Percentiles rank a stretch among this genome's conserved stretches.
Evolutionary conservation across 2,329 filamentous ascomycete genomes (phyloP).

Genomic region (Diplodia scrobiculata): DNA sequence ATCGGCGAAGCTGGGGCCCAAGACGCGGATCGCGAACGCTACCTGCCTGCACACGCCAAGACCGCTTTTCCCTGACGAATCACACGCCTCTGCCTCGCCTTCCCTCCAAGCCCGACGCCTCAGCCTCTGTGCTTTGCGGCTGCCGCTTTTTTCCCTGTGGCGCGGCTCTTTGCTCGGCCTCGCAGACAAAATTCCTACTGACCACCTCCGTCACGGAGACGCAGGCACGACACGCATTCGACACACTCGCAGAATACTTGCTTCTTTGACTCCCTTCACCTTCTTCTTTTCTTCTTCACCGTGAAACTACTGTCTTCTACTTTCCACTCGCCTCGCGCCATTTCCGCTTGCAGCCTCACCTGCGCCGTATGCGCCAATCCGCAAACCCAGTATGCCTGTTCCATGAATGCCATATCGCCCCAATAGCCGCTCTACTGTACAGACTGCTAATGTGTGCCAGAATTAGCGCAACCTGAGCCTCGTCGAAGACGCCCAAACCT

Average conservation of each 20-base stretch:
- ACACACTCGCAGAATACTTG: not conserved
- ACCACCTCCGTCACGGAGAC: not conserved
- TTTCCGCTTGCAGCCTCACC: constrained; percentile 10
- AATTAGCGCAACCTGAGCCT: constrained; percentile 16
- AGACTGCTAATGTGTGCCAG: constrained; percentile 12
- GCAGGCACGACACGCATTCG: not conserved
- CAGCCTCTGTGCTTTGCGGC: not conserved
- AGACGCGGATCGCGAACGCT: constrained; percentile 22
- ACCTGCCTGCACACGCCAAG: constrained; percentile 6
- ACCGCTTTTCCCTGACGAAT: constrained; percentile 8
- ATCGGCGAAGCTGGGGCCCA: constrained; percentile 25
- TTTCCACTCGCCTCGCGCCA: not conserved
- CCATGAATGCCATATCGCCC: constrained; percentile 10
- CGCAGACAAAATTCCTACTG: constrained; percentile 1
- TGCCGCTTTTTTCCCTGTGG: constrained; percentile 13
- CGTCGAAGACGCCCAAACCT: constrained; percentile 10
- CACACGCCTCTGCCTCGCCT: not conserved
- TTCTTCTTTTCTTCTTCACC: not conserved
- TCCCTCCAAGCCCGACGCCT: not conserved
- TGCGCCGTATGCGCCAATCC: constrained; percentile 4
- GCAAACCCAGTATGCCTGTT: constrained; percentile 15
- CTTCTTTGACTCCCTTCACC: not conserved
- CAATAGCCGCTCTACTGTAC: constrained; percentile 21
- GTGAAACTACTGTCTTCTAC: not conserved
- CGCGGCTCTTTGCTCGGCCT: constrained; percentile 1